Evolutionary conservation across 1,284 basidiomycete species (phyloP).

Genomic region (Tausonia pullulans): DNA sequence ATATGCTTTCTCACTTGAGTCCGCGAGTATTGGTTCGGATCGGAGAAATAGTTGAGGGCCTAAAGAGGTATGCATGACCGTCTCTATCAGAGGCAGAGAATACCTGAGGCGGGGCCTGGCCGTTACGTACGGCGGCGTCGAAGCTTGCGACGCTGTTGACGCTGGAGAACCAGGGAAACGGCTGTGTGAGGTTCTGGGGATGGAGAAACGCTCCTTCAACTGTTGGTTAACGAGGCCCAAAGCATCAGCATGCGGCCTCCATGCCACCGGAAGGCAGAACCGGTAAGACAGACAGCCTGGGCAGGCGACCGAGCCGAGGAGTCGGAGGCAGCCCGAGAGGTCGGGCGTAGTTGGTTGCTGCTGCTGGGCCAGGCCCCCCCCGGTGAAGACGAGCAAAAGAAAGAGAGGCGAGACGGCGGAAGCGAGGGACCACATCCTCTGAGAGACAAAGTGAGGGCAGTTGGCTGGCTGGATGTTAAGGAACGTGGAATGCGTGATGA

Average conservation of each 20-base stretch:
- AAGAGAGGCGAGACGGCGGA: not conserved
- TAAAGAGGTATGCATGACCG: too few species aligned
- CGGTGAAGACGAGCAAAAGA: not conserved
- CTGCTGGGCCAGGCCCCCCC: not conserved
- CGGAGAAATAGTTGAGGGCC: slow-evolving; percentile 30
- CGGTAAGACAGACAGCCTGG: slow-evolving; percentile 24
- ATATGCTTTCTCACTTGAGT: slow-evolving; percentile 20
- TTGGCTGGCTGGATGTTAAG: too few species aligned
- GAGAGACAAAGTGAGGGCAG: not conserved
- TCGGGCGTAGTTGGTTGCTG: not conserved
- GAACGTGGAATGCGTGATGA: not conserved
- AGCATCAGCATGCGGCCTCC: not conserved
- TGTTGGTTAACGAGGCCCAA: slow-evolving; percentile 14
- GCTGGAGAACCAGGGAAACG: slow-evolving; percentile 30
- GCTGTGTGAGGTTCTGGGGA: slow-evolving; percentile 30
- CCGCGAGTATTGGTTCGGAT: slow-evolving; percentile 27
- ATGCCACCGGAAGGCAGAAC: not conserved
- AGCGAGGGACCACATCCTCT: too few species aligned
- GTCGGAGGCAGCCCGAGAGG: slow-evolving; percentile 20
- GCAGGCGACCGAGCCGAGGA: slow-evolving; percentile 26
- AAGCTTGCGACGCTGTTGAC: slow-evolving; percentile 34
- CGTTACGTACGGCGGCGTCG: slow-evolving; percentile 27
- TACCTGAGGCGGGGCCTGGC: too few species aligned
- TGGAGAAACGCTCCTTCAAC: slow-evolving; percentile 31
- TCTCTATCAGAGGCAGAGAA: too few species aligned